Evolutionary conservation across 2,329 filamentous ascomycete species (phyloP), one percentile per base, ranked within the genome.

Genomic region (Aureobasidium pullulans): DNA sequence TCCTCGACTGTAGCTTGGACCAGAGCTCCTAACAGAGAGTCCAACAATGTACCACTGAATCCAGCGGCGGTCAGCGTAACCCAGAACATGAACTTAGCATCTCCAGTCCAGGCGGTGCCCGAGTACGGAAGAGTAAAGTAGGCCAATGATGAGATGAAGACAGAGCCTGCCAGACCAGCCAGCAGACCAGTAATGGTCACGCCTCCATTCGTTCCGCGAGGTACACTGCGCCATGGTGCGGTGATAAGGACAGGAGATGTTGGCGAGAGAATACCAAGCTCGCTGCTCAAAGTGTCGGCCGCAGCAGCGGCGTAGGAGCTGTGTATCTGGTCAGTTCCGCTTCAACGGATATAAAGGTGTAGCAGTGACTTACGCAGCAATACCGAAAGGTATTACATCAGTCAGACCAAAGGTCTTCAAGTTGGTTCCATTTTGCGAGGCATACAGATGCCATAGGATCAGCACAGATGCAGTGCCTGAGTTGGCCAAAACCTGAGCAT

Each of bases 261-360:
- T 61, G 80, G 83, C 6, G 92, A 88, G 11, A 99, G 79, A 60
- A 99, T 99, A 13, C 94, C 94, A 19, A 99, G 84, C 76, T 99
- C 94, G 10, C 91, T 96, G 60, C 89, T 92, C 71, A 96, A 94
- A 0, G 94, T 99, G 72, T 99, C 94, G 52, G 93, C 90, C 19
- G 90, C 85, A 9, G 96, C 91, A 50, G 90, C 89, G 29, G 91
- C 93, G 69, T 99, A 99, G 75, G 96, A 57, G 11, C 52, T 57
- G 8, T 50, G 29, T 10, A 15, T 4, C 4, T 1, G 6, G 13
- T 57, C 53, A 57, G 42, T 34, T 32, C 19, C n/a, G 42, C 37
- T 23, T 23, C 23, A n/a, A 19, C 19, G 4, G 1, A 1, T n/a
- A 6, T 7, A 23, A 29, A 29, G 13, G n/a, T 3, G 11, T 1